Evolutionary conservation across 768 basidiomycete genomes (phyloP).

Genomic region (Boletus eberwhitei): DNA sequence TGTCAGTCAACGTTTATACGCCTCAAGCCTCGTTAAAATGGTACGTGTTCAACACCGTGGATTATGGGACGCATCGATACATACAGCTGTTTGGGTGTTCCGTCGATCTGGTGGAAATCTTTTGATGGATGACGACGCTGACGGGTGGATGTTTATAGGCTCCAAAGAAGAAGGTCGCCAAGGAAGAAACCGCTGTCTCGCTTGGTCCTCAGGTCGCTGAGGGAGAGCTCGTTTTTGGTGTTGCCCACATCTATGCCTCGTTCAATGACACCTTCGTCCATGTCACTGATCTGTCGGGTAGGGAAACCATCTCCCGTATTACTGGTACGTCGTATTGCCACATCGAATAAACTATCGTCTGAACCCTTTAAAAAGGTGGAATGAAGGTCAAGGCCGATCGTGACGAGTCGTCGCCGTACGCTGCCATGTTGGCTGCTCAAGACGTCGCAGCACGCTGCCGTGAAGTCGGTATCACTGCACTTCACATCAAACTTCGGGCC

Average conservation of each 20-base stretch:
- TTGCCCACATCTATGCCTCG: constrained; percentile 97
- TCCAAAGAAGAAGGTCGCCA: constrained; percentile 80
- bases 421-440: constrained; percentile 98
- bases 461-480: constrained; percentile 96
- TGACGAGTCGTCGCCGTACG: constrained; percentile 97
- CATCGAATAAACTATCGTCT: neutral
- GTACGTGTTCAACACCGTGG: constrained; percentile 27
- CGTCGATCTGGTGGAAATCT: neutral
- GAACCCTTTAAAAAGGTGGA: constrained; percentile 56
- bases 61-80: neutral
- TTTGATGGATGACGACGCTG: constrained; percentile 51
- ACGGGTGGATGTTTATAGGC: constrained; percentile 60
- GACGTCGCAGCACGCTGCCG: constrained; percentile 95
- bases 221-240: constrained; percentile 96
- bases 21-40: constrained; percentile 35
- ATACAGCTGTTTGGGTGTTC: neutral
- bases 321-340: constrained; percentile 59
- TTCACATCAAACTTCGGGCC: constrained; percentile 98
- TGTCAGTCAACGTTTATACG: constrained; percentile 17
- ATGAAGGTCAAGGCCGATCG: constrained; percentile 99
- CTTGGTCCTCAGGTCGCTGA: constrained; percentile 96
- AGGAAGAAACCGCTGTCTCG: constrained; percentile 80
- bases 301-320: constrained; percentile 98
- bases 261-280: constrained; percentile 99
- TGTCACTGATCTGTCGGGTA: constrained; percentile 97